phyloP scores from a whole-genome alignment of 2,329 filamentous ascomycete species.

The Penicillium sp. region DNA sequence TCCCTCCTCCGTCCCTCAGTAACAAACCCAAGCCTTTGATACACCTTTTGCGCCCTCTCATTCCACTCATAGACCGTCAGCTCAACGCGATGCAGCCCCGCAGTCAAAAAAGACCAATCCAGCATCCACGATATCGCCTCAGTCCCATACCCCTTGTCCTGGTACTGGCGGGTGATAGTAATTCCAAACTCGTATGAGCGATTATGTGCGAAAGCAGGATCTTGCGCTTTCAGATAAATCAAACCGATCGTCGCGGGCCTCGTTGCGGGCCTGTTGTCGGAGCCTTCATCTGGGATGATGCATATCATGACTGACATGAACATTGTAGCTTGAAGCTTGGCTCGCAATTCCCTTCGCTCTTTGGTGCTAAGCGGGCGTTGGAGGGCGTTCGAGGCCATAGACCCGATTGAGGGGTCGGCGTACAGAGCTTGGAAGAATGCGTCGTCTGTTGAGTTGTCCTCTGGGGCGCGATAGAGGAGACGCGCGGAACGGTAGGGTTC shows the following conservation, averaged over 20 bases:
- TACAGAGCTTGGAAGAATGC: not conserved
- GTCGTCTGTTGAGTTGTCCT: not conserved
- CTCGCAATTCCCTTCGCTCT: not conserved
- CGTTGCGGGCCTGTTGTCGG: not conserved
- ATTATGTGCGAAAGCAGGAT: not conserved
- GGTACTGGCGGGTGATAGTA: not conserved
- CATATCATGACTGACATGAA: not conserved
- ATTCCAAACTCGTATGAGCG: not conserved
- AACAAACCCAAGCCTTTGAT: slow-evolving; percentile 2
- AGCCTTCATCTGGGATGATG: not conserved
- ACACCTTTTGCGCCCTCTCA: slow-evolving; percentile 1
- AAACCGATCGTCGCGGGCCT: not conserved
- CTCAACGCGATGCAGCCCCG: slow-evolving; percentile 3
- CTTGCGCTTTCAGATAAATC: not conserved
- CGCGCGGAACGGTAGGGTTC: not conserved
- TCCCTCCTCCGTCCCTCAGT: not conserved
- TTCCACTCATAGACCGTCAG: slow-evolving; percentile 3
- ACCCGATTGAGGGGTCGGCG: not conserved
- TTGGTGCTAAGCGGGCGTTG: not conserved
- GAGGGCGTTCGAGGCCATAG: not conserved
- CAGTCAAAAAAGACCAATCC: slow-evolving; percentile 2
- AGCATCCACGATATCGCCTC: slow-evolving; percentile 1
- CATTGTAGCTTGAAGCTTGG: not conserved
- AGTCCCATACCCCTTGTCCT: not conserved
- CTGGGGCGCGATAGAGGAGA: not conserved